These are phyloP conservation scores for Ramularia endophylla DNA, from an alignment of 2,329 filamentous ascomycete species.

Conservation along the genomic window DNA sequence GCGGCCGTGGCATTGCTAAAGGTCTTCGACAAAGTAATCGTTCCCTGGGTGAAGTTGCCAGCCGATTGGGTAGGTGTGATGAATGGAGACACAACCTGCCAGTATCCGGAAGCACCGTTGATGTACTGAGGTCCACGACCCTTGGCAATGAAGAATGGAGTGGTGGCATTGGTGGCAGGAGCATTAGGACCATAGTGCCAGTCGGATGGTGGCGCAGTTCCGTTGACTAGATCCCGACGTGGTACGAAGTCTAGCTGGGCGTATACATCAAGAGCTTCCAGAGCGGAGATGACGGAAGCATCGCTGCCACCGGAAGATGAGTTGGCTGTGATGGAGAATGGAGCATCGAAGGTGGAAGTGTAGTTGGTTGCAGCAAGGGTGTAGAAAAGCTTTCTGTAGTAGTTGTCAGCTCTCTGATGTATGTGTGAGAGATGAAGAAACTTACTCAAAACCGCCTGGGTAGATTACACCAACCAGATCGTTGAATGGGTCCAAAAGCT, in stretches of 20 bases:
- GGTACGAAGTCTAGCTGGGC: constrained; percentile 37
- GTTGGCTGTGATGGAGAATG: constrained; percentile 33
- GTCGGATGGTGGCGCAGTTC: constrained; percentile 30
- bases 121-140: constrained; percentile 44
- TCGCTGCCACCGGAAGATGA: constrained; percentile 25
- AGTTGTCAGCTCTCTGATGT: too few relatives aligned
- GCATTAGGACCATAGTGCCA: constrained; percentile 33
- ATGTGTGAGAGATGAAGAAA: too few relatives aligned
- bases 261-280: constrained; percentile 42
- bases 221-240: constrained; percentile 38
- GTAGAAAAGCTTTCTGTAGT: constrained; percentile 33
- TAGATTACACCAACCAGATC: constrained; percentile 43
- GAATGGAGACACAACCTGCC: constrained; percentile 42
- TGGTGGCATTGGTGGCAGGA: constrained; percentile 27
- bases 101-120: constrained; percentile 37
- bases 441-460: constrained; percentile 48
- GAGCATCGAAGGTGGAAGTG: constrained; percentile 31
- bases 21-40: constrained; percentile 35
- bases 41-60: constrained; percentile 40
- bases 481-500: constrained; percentile 44
- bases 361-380: constrained; percentile 33
- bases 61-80: constrained; percentile 37
- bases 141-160: constrained; percentile 31
- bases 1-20: too few relatives aligned
- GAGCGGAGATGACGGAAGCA: constrained; percentile 30